Conservation (phyloP, 495 filamentous ascomycete genomes). For the Sphaerosporella brunnea region DNA sequence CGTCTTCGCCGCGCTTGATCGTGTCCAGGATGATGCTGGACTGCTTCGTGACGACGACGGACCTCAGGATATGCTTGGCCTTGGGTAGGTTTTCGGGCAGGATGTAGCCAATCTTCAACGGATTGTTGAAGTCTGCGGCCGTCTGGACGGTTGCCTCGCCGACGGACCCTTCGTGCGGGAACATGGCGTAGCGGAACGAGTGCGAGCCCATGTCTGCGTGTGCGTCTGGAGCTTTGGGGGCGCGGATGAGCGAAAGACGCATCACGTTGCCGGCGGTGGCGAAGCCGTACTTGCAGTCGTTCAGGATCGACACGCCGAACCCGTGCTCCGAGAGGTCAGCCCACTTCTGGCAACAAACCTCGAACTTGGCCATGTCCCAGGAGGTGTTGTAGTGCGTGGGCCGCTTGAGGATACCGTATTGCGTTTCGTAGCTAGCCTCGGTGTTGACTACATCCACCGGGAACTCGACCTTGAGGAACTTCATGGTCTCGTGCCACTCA, state of each 20-base stretch:
- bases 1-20: slow-evolving; percentile 69
- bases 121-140: slow-evolving; percentile 80
- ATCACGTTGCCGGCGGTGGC: slow-evolving; percentile 80
- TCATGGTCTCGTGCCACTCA: slow-evolving; percentile 88
- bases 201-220: slow-evolving; percentile 94
- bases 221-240: slow-evolving; percentile 90
- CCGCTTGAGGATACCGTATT: slow-evolving; percentile 71
- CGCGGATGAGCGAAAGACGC: slow-evolving; percentile 73
- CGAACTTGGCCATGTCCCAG: slow-evolving; percentile 99
- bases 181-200: slow-evolving; percentile 73
- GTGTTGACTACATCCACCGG: slow-evolving; percentile 83
- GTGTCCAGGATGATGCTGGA: slow-evolving; percentile 31
- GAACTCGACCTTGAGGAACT: slow-evolving; percentile 97
- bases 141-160: slow-evolving; percentile 58
- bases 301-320: slow-evolving; percentile 85
- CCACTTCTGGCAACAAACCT: slow-evolving; percentile 95
- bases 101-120: slow-evolving; percentile 33
- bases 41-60: slow-evolving; percentile 25
- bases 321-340: slow-evolving; percentile 86
- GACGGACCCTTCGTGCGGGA: slow-evolving; percentile 62
- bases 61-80: slow-evolving; percentile 18
- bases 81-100: background rate
- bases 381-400: slow-evolving; percentile 46
- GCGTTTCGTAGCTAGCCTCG: slow-evolving; percentile 73
- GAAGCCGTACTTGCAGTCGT: slow-evolving; percentile 95